These are phyloP conservation scores for Marasmius tenuissimus DNA, from an alignment of 1,284 basidiomycete genomes.

Conservation along the genomic window DNA sequence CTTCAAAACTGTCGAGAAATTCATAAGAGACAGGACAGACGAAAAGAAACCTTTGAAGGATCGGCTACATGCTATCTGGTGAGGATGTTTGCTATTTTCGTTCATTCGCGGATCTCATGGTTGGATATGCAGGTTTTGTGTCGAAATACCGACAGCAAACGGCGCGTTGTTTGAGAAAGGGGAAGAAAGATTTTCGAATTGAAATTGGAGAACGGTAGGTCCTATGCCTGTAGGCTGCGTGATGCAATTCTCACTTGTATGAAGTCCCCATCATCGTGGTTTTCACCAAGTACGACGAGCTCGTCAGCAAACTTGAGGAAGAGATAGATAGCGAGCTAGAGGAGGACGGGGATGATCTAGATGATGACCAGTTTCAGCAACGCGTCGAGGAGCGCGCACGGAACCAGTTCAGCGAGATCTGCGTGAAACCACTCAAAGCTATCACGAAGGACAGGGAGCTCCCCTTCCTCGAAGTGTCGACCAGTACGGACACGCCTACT, in stretches of 20 bases:
- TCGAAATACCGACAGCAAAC: slow-evolving; percentile 22
- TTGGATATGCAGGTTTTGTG: slow-evolving; percentile 20
- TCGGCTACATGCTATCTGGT: slow-evolving; percentile 29
- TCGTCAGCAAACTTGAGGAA: slow-evolving; percentile 15
- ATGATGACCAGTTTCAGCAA: slow-evolving; percentile 1
- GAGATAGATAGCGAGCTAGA: neutral
- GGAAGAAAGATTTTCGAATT: slow-evolving; percentile 23
- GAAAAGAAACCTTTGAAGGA: slow-evolving; percentile 18
- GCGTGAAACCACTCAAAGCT: slow-evolving; percentile 3
- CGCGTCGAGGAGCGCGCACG: neutral
- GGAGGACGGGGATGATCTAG: slow-evolving; percentile 1
- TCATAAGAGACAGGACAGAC: slow-evolving; percentile 18
- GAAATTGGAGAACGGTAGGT: slow-evolving; percentile 15
- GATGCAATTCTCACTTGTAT: neutral
- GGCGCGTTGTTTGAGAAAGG: slow-evolving; percentile 24
- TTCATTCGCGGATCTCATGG: neutral
- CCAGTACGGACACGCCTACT: neutral
- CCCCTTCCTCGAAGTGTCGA: neutral
- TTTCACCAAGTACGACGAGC: slow-evolving; percentile 28
- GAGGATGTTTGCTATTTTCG: neutral
- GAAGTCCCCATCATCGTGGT: slow-evolving; percentile 28
- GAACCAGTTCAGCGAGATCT: slow-evolving; percentile 1
- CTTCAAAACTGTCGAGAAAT: slow-evolving; percentile 20
- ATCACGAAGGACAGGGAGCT: neutral
- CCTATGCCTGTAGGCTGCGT: neutral